Evolutionary conservation across 164 flowering plant genomes (phyloP), one percentile per base, ranked within the genome.

Genomic region (Malania oleifera): DNA sequence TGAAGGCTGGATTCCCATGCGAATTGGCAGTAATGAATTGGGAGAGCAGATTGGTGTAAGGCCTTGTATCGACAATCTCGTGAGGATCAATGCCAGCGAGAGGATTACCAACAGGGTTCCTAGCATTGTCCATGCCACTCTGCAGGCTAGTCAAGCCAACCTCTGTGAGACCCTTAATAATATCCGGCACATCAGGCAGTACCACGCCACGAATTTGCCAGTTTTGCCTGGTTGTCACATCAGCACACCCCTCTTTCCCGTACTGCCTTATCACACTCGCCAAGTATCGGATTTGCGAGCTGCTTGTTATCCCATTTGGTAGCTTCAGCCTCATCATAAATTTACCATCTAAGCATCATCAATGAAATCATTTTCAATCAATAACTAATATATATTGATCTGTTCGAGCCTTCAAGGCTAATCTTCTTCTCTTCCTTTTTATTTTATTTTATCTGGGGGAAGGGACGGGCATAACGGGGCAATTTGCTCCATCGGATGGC

Each of bases 241-340:
- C 98, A 0, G 87, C 93, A 61, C 97, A 89, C 0, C 98, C 97
- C 2, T 92, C 90, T 46, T 83, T 70, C 2, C 97, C 98, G 31
- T 92, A 92, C 38, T 74, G 77, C 72, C 65, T 65, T 15, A 89
- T 84, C 43, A 89, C 96, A 38, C 88, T 84, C 0, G 95, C 96
- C 7, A 92, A 56, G 71, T 82, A 93, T 9, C 91, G 75, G 1
- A 95, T 86, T 65, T 93, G 98, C 12, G 65, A 77, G 54, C 95
- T 83, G 2, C 95, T 87, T 40, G 98, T 89, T 6, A 93, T 89
- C 19, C 98, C 98, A 62, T 93, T 93, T n/a, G 98, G 98, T 29
- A 89, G 84, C 83, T 89, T 93, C 76, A 93, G 51, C 56, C 98
- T 83, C 98, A 93, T 87, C 98, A 93, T 93, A 63, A 93, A 93